These are phyloP conservation scores for Metarhizium brunneum DNA, from an alignment of 2,329 filamentous ascomycete genomes.

Conservation along the genomic window DNA sequence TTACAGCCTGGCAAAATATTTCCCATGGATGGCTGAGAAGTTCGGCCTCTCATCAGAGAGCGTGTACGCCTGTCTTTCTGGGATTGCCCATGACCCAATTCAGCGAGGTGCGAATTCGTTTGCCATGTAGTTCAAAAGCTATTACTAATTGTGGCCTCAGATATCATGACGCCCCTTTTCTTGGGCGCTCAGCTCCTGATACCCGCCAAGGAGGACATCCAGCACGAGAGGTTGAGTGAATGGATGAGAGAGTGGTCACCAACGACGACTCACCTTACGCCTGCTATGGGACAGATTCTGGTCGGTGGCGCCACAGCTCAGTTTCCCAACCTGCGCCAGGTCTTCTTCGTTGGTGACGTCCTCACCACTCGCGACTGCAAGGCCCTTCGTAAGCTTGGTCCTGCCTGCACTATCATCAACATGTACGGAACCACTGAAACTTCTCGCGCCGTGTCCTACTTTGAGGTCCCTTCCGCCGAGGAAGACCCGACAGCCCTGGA, in stretches of 20 bases:
- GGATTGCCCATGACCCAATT: slow-evolving; percentile 70
- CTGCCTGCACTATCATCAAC: slow-evolving; percentile 68
- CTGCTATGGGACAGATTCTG: slow-evolving; percentile 92
- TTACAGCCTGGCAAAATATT: slow-evolving; percentile 78
- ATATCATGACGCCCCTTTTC: slow-evolving; percentile 89
- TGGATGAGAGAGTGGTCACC: slow-evolving; percentile 74
- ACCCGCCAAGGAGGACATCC: slow-evolving; percentile 74
- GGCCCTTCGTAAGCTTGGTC: slow-evolving; percentile 64
- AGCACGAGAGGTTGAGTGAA: slow-evolving; percentile 73
- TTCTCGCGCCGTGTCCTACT: slow-evolving; percentile 73
- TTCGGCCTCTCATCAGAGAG: slow-evolving; percentile 67
- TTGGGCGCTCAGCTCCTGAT: slow-evolving; percentile 72
- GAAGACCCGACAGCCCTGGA: slow-evolving; percentile 47
- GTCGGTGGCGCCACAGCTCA: slow-evolving; percentile 72
- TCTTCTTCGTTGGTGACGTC: slow-evolving; percentile 89
- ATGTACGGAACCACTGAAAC: slow-evolving; percentile 89
- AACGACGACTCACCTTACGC: slow-evolving; percentile 82
- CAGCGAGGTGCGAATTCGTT: slow-evolving; percentile 38
- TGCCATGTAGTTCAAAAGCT: not conserved
- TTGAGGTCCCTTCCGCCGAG: slow-evolving; percentile 58
- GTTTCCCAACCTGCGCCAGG: slow-evolving; percentile 68
- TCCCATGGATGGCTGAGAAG: slow-evolving; percentile 82
- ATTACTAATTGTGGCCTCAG: slow-evolving; percentile 14
- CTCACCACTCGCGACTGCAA: slow-evolving; percentile 77
- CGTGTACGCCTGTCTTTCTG: slow-evolving; percentile 73